phyloP scores from a whole-genome alignment of 2,329 filamentous ascomycete genomes.

The Colletotrichum navitas region DNA sequence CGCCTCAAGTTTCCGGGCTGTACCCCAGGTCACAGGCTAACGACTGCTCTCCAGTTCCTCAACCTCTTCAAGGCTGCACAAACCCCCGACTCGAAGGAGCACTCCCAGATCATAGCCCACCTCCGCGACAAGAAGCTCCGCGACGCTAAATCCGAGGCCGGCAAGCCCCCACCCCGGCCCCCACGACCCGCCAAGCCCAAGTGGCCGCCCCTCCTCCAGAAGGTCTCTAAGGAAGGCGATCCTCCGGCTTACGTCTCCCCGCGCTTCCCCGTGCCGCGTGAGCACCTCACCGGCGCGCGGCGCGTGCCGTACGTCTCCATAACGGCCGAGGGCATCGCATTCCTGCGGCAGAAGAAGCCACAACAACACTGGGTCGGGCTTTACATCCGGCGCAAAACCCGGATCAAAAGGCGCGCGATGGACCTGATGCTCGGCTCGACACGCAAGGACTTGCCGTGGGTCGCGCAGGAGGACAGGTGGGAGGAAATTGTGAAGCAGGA shows the following conservation, averaged over 20 bases:
- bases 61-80: constrained; percentile 56
- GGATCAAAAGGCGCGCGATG: constrained; percentile 57
- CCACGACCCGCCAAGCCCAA: constrained; percentile 42
- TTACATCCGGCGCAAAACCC: constrained; percentile 65
- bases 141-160: constrained; percentile 10
- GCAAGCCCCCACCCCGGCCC: constrained; percentile 40
- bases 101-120: constrained; percentile 57
- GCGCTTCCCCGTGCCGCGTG: constrained; percentile 61
- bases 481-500: constrained; percentile 54
- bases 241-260: constrained; percentile 63
- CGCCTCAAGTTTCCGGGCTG: too few species aligned
- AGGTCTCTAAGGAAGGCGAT: constrained; percentile 50
- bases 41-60: constrained; percentile 53
- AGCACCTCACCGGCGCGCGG: constrained; percentile 60
- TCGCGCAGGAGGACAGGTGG: constrained; percentile 63
- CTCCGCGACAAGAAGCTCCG: constrained; percentile 49
- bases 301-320: constrained; percentile 69
- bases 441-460: constrained; percentile 52
- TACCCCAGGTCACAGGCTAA: neutral
- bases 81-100: constrained; percentile 53
- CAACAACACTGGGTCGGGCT: constrained; percentile 69
- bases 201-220: constrained; percentile 52
- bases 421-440: constrained; percentile 47
- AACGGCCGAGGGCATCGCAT: constrained; percentile 68
- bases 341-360: constrained; percentile 75